Base-by-base conservation (phyloP, 2,329 filamentous ascomycete genomes). In the Lasiodiplodia hormozganensis region DNA sequence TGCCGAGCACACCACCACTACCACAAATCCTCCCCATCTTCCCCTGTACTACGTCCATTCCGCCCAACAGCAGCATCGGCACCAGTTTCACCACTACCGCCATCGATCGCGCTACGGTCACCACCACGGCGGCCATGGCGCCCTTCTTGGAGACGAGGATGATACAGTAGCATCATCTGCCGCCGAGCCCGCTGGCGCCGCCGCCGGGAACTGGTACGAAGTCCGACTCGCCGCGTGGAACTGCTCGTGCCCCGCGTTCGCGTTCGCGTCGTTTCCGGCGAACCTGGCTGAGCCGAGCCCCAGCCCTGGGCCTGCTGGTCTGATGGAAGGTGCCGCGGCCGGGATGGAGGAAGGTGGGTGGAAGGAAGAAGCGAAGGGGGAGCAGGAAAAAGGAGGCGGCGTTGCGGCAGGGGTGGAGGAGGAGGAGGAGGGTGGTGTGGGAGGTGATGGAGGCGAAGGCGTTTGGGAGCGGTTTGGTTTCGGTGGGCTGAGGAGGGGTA, bases 181-280 rank as follows among this genome's bases (percentile, higher is more conserved):
- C 12, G 16, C 40, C 31, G 31, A 34, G 31, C 31, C 31, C 7
- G 31, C 2, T 34, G 31, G 31, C n/a, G 10, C 21, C 16, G 10
- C 21, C 18, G 58, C n/a, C 14, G 43, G 7, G 7, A 53, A 23
- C 6, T 70, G 57, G 62, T 96, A 97, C 79, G 84, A 92, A 73
- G 92, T 98, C 18, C 87, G 90, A 11, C 85, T 94, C 1, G 73
- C 78, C 0, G 88, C 90, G 1, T 98, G 96, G 96, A 94, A 91
- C 78, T 99, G 96, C 79, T 92, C 89, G 1, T 99, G 96, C 82
- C 91, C 94, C 3, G 90, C 89, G 1, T 98, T 98, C 78, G 86
- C 90, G 0, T 90, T 96, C 70, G 84, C 90, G 23, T 87, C 90
- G 2, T 94, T 94, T 73, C 78, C 82, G 2, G 78, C 79, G 21